Evolutionary conservation across 345 rosid species (phyloP).

Genomic region (Heritiera littoralis): DNA sequence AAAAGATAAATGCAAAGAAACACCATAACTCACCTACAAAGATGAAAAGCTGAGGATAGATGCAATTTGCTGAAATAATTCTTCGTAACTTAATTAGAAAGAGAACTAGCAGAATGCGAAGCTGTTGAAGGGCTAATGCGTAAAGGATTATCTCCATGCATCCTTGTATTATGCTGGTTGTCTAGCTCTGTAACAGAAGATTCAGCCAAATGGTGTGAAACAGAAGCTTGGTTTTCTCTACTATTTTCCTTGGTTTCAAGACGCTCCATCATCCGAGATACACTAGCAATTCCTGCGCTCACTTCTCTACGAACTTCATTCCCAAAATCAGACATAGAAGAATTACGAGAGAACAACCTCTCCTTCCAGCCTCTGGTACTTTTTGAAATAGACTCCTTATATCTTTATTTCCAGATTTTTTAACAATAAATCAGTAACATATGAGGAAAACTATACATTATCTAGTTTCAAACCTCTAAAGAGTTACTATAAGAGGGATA

Average conservation of each 20-base stretch:
- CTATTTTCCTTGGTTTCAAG: slow-evolving; percentile 42
- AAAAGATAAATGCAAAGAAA: slow-evolving; percentile 1
- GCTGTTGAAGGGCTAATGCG: slow-evolving; percentile 32
- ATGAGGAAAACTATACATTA: neutral
- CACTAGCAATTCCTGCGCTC: slow-evolving; percentile 50
- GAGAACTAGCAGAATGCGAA: slow-evolving; percentile 37
- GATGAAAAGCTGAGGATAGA: slow-evolving; percentile 51
- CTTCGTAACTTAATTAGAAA: slow-evolving; percentile 34
- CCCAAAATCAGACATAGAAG: slow-evolving; percentile 45
- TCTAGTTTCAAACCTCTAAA: neutral
- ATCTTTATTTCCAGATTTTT: slow-evolving; percentile 35
- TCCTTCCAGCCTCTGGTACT: slow-evolving; percentile 78
- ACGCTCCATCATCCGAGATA: slow-evolving; percentile 47
- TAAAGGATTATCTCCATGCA: slow-evolving; percentile 28
- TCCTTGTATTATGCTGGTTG: slow-evolving; percentile 30
- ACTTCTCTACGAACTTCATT: slow-evolving; percentile 56
- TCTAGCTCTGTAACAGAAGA: slow-evolving; percentile 32
- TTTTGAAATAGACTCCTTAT: slow-evolving; percentile 63
- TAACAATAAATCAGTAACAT: slow-evolving; percentile 15
- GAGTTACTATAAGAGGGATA: neutral
- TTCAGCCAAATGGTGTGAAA: slow-evolving; percentile 31
- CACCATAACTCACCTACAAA: slow-evolving; percentile 40
- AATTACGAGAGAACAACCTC: slow-evolving; percentile 57
- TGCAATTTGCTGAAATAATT: slow-evolving; percentile 28
- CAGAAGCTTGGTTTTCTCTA: slow-evolving; percentile 35